Base-by-base conservation (phyloP, 108 stramenopile species). In the Pseudonitzschia pungens region DNA sequence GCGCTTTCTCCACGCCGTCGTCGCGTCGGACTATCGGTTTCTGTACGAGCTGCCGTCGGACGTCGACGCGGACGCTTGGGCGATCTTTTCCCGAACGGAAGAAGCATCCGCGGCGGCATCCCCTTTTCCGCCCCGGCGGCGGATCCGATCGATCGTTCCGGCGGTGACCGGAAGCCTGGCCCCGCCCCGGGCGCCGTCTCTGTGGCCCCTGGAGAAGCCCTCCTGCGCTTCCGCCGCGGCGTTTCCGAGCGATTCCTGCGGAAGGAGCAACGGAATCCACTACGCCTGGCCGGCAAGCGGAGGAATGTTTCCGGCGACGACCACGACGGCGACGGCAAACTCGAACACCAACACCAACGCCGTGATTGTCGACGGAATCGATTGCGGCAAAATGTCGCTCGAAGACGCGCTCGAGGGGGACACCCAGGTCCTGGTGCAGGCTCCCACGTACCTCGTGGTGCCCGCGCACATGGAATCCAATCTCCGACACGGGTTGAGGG, bases 311-410 rank as follows among this genome's bases (percentile, higher is more conserved):
- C 12, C 33, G 2, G 16, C 18, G 15, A 22, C 24, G 29, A 31
- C 40, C 32, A 50, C n/a, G n/a, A n/a, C n/a, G n/a, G n/a, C n/a
- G n/a, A 45, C 4, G 69, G 65, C 44, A 42, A 43, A 26, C 8
- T 29, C 31, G 36, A 36, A 36, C 36, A 36, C 60, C 9, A 18
- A 12, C 3, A 62, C 11, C 33, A 9, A 40, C 18, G 68, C 55
- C 1, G 45, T 82, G 24, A 78, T 82, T 57, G 81, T 82, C 20
- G 81, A 82, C 64, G 81, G 81, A 26, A 58, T 71, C 20, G 81
- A 82, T 51, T 82, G 81, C 69, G 81, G 81, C 11, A 70, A 54
- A 59, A 74, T 74, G 73, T 56, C 76, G n/a, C 52, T 82, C 22
- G 81, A 82, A 63, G 81, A 82, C 74, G 81, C 81, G 4, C 72